These are phyloP conservation scores for Stereocaulon alpinum DNA, from an alignment of 495 filamentous ascomycete species.

Conservation along the genomic window DNA sequence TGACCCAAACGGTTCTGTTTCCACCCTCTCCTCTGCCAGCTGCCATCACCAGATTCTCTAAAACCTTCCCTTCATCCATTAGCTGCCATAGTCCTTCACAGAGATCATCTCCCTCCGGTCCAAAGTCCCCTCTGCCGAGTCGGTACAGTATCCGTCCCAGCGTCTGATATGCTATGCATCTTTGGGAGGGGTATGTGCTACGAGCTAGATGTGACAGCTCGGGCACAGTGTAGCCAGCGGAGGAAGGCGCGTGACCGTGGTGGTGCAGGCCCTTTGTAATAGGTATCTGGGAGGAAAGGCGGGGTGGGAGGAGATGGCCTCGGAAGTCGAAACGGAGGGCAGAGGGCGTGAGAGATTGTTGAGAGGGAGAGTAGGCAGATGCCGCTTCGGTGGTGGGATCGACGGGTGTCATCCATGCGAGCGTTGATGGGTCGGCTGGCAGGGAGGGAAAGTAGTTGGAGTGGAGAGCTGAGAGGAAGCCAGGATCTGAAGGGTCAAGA, in stretches of 20 bases:
- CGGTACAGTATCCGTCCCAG: constrained; percentile 77
- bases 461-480: constrained; percentile 77
- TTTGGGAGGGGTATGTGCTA: constrained; percentile 72
- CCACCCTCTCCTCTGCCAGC: constrained; percentile 40
- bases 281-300: constrained; percentile 58
- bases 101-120: constrained; percentile 44
- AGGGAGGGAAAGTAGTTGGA: constrained; percentile 85
- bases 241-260: constrained; percentile 84
- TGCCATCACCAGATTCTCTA: constrained; percentile 62
- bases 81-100: constrained; percentile 62
- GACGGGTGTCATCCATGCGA: constrained; percentile 78
- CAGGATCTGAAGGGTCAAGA: constrained; percentile 70
- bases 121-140: constrained; percentile 71
- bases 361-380: constrained; percentile 69
- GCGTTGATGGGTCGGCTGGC: constrained; percentile 67
- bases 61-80: constrained; percentile 63
- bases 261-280: constrained; percentile 77
- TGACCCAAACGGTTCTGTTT: constrained; percentile 32
- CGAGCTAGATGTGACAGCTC: constrained; percentile 76
- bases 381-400: constrained; percentile 48
- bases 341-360: constrained; percentile 58
- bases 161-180: constrained; percentile 86
- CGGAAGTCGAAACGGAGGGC: constrained; percentile 81
- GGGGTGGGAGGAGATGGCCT: constrained; percentile 66
- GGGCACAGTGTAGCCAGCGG: constrained; percentile 86